Base-by-base conservation (phyloP, 805 yeast genomes). In the Lipomyces sp. region DNA sequence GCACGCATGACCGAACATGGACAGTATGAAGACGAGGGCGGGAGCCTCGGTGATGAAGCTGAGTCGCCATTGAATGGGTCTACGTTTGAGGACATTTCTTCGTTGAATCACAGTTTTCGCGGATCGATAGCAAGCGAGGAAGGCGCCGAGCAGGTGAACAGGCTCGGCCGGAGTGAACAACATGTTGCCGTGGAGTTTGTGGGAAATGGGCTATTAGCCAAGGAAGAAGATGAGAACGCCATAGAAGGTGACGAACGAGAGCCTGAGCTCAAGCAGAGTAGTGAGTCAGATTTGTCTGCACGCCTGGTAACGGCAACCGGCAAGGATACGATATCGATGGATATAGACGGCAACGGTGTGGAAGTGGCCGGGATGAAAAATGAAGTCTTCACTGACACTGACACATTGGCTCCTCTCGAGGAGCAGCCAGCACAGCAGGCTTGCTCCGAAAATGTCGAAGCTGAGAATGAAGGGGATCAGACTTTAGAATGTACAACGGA, bases 1-100 rank as follows among this genome's bases (percentile, higher is more conserved):
- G 59, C 67, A 13, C 64, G 57, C 32, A 64, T 64, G 67, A 53
- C 53, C 3, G 67, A 64, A 24, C 34, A 55, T 48, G 39, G 34
- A 10, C 24, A 24, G 24, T 24, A 24, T 24, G 24, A 24, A 24
- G 24, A 24, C 24, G 24, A 24, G 24, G 24, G 24, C 24, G 24
- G 24, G 24, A 24, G 24, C 24, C 24, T 1, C 24, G 24, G 24
- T 24, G 24, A 24, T 30, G 50, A 33, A 13, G 48, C 57, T 3
- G 63, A 39, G 29, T 29, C 60, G 13, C 53, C 60, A 7, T n/a
- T 48, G 34, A 45, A 34, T 50, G 57, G 53, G 51, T 53, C 66
- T 15, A 32, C 51, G 24, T 56, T 55, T 45, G 62, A 63, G 35
- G 33, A 10, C 15, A 6, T 53, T 7, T 34, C 42, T 53, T 37